Evolutionary conservation across 2,329 filamentous ascomycete genomes (phyloP), one percentile per base, ranked within the genome.

Genomic region (Alternaria dauci): DNA sequence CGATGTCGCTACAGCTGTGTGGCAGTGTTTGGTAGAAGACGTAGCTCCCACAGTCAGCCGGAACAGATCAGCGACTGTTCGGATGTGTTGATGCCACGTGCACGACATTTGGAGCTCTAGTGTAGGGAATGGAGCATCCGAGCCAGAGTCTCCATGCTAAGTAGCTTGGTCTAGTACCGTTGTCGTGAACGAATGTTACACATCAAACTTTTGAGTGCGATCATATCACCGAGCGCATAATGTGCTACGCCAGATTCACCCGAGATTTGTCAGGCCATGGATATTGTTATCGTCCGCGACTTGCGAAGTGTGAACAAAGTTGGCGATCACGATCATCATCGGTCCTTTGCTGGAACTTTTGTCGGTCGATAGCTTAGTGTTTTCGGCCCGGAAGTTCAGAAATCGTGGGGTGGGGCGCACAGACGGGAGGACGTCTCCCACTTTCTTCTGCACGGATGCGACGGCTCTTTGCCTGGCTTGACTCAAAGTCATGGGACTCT

Each of bases 271-370:
- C 14, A 28, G 34, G 25, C 42, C 23, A 34, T 51, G 16, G 30
- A 26, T 36, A 34, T 46, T 55, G 25, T 32, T 32, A n/a, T 7
- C 16, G 26, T 12, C 26, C 48, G 38, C 43, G 48, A 55, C 46
- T 25, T 34, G 52, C 65, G 63, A 68, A 48, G 65, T 68, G 52
- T 20, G 44, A 68, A 68, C 59, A 68, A 66, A 63, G 63, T 63
- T 68, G 52, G 36, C 41, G 51, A 65, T 46, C 44, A 56, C 48
- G 57, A 56, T 56, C 44, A 60, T 44, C 38, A 42, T 66, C 61
- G 63, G 63, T 25, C 58, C 57, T 61, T 62, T 18, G 41, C 52
- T 55, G 62, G 25, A 39, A 41, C 50, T 53, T 65, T 55, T 62
- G 61, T 57, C 58, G 58, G 55, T 53, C 32, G 36, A 28, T 48